Evolutionary conservation across 2,329 filamentous ascomycete genomes (phyloP).

Genomic region (Chaetomium globosum): DNA sequence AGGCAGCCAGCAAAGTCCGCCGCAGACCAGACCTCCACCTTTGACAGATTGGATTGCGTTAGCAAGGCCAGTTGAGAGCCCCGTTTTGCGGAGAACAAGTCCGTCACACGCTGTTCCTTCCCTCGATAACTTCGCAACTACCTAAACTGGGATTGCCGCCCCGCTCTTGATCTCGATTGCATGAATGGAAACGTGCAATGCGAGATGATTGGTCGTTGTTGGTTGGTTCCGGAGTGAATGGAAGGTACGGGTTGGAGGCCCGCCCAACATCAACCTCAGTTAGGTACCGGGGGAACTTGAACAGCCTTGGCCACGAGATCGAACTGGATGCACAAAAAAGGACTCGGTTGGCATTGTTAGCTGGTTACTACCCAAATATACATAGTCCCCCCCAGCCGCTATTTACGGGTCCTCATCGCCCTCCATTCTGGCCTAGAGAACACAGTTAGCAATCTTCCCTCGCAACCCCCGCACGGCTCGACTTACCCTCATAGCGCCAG

Average conservation of each 20-base stretch:
- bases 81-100: neutral
- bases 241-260: neutral
- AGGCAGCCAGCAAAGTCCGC: neutral
- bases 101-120: conserved; percentile 4
- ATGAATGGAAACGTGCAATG: neutral
- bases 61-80: neutral
- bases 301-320: neutral
- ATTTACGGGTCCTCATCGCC: conserved; percentile 57
- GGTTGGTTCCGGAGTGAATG: neutral
- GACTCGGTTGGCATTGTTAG: conserved; percentile 20
- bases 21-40: conserved; percentile 12
- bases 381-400: conserved; percentile 16
- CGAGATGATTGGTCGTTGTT: neutral
- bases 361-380: conserved; percentile 27
- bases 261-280: neutral
- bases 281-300: neutral
- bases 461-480: neutral
- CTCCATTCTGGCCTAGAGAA: conserved; percentile 54
- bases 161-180: conserved; percentile 8
- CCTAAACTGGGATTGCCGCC: neutral
- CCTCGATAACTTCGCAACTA: neutral
- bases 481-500: conserved; percentile 67
- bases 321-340: conserved; percentile 17
- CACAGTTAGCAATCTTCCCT: conserved; percentile 27
- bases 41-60: neutral